A percentile compares a stretch with the other conserved stretches of the same genome.
These are phyloP conservation scores for Suhomyces maxii DNA, from an alignment of 1,139 yeast genomes.

Conservation along the genomic window DNA sequence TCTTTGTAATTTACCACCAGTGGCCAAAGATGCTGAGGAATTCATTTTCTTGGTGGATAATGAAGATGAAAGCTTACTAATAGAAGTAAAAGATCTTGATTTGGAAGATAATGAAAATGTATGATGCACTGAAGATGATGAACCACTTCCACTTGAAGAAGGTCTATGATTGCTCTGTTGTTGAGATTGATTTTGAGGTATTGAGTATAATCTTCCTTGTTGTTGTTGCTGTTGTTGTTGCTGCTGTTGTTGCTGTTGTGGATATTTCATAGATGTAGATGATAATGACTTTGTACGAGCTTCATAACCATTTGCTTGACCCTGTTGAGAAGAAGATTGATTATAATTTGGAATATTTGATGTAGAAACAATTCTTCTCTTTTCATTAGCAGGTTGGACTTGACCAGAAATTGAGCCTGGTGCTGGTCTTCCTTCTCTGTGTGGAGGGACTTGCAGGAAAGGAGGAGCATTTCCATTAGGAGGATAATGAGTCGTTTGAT, in stretches of 20 bases:
- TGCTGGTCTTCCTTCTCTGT: neutral
- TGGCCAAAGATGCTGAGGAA: constrained; percentile 35
- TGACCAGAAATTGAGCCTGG: constrained; percentile 1
- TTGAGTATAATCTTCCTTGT: constrained; percentile 11
- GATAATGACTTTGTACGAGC: constrained; percentile 18
- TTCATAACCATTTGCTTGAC: constrained; percentile 6
- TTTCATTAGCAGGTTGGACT: constrained; percentile 5
- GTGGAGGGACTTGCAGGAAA: neutral
- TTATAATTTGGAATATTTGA: constrained; percentile 13
- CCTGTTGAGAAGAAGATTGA: neutral
- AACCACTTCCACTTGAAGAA: constrained; percentile 22
- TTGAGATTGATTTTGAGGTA: constrained; percentile 11
- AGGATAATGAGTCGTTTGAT: neutral
- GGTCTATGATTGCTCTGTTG: constrained; percentile 11
- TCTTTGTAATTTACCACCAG: constrained; percentile 26
- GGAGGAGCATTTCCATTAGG: neutral
- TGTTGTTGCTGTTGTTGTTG: too few relatives aligned
- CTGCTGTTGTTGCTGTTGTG: constrained; percentile 13
- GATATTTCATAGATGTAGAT: constrained; percentile 14
- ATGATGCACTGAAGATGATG: constrained; percentile 29
- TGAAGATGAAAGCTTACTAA: constrained; percentile 41
- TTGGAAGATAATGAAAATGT: constrained; percentile 43
- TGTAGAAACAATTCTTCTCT: constrained; percentile 17
- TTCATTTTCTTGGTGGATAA: constrained; percentile 43
- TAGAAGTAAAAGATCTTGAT: constrained; percentile 46